Evolutionary conservation across 1,139 yeast genomes (phyloP), one percentile per base, ranked within the genome.

Genomic region (Pichia inconspicua): DNA sequence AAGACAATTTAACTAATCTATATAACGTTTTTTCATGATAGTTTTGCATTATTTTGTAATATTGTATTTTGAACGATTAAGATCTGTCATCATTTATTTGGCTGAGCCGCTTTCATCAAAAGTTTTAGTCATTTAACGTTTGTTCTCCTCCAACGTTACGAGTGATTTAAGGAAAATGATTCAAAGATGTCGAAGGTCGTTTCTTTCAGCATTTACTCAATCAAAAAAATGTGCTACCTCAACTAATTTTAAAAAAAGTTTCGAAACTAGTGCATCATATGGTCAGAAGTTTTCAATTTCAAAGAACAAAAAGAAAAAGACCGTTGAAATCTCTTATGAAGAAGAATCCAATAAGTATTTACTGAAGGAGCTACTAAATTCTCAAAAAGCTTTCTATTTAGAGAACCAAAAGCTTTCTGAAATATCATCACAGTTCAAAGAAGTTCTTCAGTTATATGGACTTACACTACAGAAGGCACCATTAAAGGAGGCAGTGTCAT

Each of bases 401-500:
- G 43, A 46, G 10, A 44, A 43, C 25, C n/a, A 43, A 44, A 27
- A 45, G 28, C 32, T 47, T 14, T 6, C 28, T 19, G 31, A 45
- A 11, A 48, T 52, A 5, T 35, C 41, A 15, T 8, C 30, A 5
- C 46, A 44, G 14, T 51, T 53, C 19, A 30, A 38, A 11, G 42
- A 38, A 2, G 41, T 46, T 12, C 17, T 53, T 4, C 30, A 25
- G 10, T 12, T 47, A 14, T 45, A 52, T 45, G 50, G 50, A 10
- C 41, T 48, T 19, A 19, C 46, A 22, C 15, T 53, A 14, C 12
- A 46, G 7, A 43, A 47, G 34, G 45, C 51, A 7, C 56, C 56
- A 4, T 8, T 53, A 12, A 11, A 36, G 15, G 25, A 17, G 4
- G 15, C 40, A n/a, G 27, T 11, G 4, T 2, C 6, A 9, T 30